phyloP scores from a whole-genome alignment of 768 basidiomycete genomes.

The Phylloporus rhodoxanthus region DNA sequence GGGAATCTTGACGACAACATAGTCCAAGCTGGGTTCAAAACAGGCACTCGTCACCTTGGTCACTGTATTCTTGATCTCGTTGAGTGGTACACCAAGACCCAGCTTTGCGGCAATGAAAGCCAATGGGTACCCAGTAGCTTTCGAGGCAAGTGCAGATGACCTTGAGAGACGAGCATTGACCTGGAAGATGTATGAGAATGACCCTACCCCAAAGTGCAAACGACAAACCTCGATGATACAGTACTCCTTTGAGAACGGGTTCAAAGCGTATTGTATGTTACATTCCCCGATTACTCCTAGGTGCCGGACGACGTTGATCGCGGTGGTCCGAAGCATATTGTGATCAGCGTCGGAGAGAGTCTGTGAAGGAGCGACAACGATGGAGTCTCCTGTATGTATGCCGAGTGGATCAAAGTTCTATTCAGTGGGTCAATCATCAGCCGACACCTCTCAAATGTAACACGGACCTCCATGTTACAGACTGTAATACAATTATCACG shows the following conservation, averaged over 20 bases:
- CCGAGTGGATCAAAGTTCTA: conserved; percentile 99
- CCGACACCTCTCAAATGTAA: neutral
- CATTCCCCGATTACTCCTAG: conserved; percentile 97
- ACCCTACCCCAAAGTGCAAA: neutral
- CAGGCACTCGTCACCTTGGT: conserved; percentile 96
- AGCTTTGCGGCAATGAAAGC: conserved; percentile 99
- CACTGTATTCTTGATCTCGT: conserved; percentile 96
- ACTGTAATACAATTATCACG: conserved; percentile 98
- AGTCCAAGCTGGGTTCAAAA: conserved; percentile 97
- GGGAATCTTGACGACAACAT: conserved; percentile 96
- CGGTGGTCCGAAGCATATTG: conserved; percentile 97
- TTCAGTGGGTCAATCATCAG: neutral
- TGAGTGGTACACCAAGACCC: conserved; percentile 92
- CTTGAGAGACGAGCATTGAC: conserved; percentile 98
- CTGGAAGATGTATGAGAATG: conserved; percentile 24
- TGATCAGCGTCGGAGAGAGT: conserved; percentile 99
- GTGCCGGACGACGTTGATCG: conserved; percentile 98
- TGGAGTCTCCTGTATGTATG: conserved; percentile 98
- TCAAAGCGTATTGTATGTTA: conserved; percentile 98
- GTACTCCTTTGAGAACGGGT: conserved; percentile 91
- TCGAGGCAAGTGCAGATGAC: conserved; percentile 95
- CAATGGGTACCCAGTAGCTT: conserved; percentile 96
- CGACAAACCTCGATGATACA: conserved; percentile 88
- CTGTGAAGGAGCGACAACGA: conserved; percentile 96
- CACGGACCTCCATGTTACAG: conserved; percentile 97